Conservation (phyloP, 2,329 filamentous ascomycete species). For the Ophiognomonia clavigignenti-juglandacearum region DNA sequence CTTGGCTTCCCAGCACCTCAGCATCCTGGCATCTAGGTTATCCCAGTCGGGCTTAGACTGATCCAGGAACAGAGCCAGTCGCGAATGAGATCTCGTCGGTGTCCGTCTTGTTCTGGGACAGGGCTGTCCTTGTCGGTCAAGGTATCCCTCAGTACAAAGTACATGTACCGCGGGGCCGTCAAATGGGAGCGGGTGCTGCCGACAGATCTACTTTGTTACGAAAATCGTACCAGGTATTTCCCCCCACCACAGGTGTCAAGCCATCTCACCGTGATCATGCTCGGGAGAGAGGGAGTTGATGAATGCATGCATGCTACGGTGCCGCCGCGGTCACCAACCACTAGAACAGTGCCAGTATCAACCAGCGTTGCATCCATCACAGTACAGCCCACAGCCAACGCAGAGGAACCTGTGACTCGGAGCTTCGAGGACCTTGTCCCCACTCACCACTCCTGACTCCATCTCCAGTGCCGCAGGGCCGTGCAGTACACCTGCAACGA, state of each 20-base stretch:
- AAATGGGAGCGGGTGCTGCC: no score
- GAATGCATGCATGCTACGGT: no score
- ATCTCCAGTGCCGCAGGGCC: not conserved
- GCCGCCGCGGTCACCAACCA: not conserved
- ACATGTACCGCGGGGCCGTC: no score
- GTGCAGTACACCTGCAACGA: no score
- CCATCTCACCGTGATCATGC: no score
- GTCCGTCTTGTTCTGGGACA: no score
- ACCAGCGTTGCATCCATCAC: not conserved
- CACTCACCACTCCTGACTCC: not conserved
- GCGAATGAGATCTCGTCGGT: not conserved
- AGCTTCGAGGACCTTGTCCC: not conserved
- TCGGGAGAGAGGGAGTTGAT: no score
- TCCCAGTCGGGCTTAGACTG: not conserved
- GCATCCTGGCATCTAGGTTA: not conserved
- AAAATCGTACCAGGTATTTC: no score
- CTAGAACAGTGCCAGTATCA: not conserved
- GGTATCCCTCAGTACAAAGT: not conserved
- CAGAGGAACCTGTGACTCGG: not conserved
- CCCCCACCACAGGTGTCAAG: no score
- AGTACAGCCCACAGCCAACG: not conserved
- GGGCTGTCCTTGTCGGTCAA: not conserved
- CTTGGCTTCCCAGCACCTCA: not conserved
- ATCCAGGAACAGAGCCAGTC: slow-evolving; percentile 8
- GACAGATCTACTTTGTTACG: no score